phyloP scores from a whole-genome alignment of 2,329 filamentous ascomycete species.

The Paecilomyces fulvus region DNA sequence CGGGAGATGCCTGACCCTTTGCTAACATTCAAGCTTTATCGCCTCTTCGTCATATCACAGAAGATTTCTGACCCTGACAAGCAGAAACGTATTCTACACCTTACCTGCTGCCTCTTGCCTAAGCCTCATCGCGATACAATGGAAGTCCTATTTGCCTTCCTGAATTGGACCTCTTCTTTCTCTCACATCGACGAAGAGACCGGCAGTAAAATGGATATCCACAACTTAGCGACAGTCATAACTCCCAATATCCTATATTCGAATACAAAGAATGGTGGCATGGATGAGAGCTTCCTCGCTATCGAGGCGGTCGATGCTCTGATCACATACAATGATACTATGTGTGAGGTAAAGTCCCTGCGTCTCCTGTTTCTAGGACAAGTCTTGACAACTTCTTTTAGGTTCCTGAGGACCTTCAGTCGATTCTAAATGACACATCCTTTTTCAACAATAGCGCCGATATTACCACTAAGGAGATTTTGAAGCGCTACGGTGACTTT shows the following conservation, averaged over 20 bases:
- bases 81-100: slow-evolving; percentile 75
- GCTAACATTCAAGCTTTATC: slow-evolving; percentile 89
- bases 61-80: slow-evolving; percentile 77
- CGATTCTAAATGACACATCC: slow-evolving; percentile 72
- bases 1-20: slow-evolving; percentile 90
- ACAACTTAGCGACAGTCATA: slow-evolving; percentile 95
- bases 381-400: slow-evolving; percentile 28
- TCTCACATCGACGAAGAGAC: slow-evolving; percentile 95
- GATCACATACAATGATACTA: slow-evolving; percentile 88
- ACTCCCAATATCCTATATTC: slow-evolving; percentile 89
- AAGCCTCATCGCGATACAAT: slow-evolving; percentile 89
- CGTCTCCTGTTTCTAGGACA: slow-evolving; percentile 69
- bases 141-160: slow-evolving; percentile 89
- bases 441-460: slow-evolving; percentile 77
- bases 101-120: slow-evolving; percentile 85
- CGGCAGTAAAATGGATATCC: slow-evolving; percentile 97
- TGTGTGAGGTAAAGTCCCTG: slow-evolving; percentile 73
- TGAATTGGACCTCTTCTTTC: slow-evolving; percentile 97
- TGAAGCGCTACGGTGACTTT: slow-evolving; percentile 85
- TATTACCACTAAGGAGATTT: slow-evolving; percentile 92
- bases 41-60: slow-evolving; percentile 80
- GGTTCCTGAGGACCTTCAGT: slow-evolving; percentile 88
- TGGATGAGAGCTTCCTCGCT: slow-evolving; percentile 82
- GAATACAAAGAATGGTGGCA: slow-evolving; percentile 58
- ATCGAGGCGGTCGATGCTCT: slow-evolving; percentile 88